These are phyloP conservation scores for Aspergillus flavus DNA, from an alignment of 2,329 filamentous ascomycete species.

Conservation along the genomic window DNA sequence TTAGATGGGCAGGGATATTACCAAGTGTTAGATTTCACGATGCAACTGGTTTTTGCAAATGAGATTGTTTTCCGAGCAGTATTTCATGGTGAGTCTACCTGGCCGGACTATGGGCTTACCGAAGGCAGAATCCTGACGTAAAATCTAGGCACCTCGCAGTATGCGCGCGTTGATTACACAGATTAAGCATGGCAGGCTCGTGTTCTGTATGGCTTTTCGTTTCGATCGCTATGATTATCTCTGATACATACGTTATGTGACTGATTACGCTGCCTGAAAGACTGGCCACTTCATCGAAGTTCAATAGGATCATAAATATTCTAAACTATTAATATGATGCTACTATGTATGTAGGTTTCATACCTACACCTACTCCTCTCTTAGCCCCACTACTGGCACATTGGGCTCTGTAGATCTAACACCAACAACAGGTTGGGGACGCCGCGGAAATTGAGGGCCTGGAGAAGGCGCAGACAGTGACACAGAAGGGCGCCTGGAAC, in stretches of 20 bases:
- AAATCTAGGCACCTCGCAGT: not conserved
- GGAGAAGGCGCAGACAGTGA: not conserved
- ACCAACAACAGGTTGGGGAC: not conserved
- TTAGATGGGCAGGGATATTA: not conserved
- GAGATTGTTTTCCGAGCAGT: not conserved
- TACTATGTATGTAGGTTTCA: too few species aligned
- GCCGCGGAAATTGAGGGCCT: not conserved
- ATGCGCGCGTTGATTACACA: not conserved
- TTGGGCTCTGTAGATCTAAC: not conserved
- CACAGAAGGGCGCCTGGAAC: not conserved
- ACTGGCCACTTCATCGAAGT: too few species aligned
- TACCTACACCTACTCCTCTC: not conserved
- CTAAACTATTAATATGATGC: too few species aligned
- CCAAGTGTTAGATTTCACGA: not conserved
- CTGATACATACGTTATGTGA: not conserved
- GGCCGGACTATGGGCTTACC: too few species aligned
- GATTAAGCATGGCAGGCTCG: not conserved
- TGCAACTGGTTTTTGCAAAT: not conserved
- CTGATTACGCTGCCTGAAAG: too few species aligned
- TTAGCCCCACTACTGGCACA: not conserved
- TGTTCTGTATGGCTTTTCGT: too few species aligned
- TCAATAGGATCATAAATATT: too few species aligned
- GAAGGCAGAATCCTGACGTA: not conserved
- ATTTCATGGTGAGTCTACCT: not conserved
- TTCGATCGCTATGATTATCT: not conserved